phyloP scores from a whole-genome alignment of 2,329 filamentous ascomycete genomes.

The Pseudohalonectria lignicola region DNA sequence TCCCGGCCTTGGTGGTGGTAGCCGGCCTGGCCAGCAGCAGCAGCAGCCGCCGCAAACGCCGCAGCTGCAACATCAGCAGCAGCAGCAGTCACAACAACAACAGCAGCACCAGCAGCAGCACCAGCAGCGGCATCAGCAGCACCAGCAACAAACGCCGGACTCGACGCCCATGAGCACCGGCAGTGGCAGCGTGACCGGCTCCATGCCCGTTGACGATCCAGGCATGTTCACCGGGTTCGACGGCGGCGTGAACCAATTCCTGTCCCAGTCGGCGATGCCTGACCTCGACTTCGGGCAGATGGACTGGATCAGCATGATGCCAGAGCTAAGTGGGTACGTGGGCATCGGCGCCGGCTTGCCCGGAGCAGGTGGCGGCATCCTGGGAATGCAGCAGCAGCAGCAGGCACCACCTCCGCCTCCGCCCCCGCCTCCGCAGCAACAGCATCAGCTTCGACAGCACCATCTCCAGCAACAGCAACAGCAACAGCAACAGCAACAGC shows the following conservation, averaged over 20 bases:
- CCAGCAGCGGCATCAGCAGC: too few species aligned
- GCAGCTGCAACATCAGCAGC: constrained; percentile 2
- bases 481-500: constrained; percentile 4
- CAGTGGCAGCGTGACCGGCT: constrained; percentile 2
- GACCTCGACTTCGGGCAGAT: constrained; percentile 23
- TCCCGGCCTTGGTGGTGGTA: constrained; percentile 10
- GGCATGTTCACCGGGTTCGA: constrained; percentile 14
- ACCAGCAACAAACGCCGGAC: background rate
- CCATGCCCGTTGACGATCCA: constrained; percentile 12
- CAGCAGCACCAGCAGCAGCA: constrained; percentile 15
- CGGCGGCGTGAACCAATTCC: constrained; percentile 12
- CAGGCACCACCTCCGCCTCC: background rate
- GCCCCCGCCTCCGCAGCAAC: constrained; percentile 18
- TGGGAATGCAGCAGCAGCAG: background rate
- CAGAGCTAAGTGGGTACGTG: constrained; percentile 15
- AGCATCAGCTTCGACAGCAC: constrained; percentile 36
- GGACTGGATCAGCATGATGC: constrained; percentile 38
- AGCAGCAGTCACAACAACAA: constrained; percentile 8
- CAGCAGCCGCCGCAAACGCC: constrained; percentile 2
- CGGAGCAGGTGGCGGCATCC: background rate
- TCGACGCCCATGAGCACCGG: background rate
- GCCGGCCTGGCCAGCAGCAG: constrained; percentile 1
- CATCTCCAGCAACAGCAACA: constrained; percentile 4
- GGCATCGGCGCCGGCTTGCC: constrained; percentile 12
- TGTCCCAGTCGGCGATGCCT: constrained; percentile 7